phyloP scores from a whole-genome alignment of 225 moss, liverwort and hornwort genomes.

The Polytrichum formosum region DNA sequence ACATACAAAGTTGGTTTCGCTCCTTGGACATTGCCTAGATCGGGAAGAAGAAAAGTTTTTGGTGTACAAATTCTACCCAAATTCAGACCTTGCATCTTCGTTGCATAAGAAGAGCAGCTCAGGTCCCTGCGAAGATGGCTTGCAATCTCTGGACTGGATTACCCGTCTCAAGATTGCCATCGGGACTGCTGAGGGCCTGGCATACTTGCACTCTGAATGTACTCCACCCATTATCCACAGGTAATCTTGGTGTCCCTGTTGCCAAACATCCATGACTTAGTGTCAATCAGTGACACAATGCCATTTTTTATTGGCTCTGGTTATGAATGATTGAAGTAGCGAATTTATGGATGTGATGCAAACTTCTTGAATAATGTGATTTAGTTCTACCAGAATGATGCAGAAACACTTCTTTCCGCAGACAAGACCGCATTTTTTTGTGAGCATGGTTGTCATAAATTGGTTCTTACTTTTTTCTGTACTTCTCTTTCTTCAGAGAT shows the following conservation, averaged over 20 bases:
- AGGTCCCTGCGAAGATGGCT: conserved; percentile 67
- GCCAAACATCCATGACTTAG: neutral
- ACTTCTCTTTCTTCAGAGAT: conserved; percentile 20
- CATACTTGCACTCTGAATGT: conserved; percentile 83
- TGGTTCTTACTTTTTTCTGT: too few relatives aligned
- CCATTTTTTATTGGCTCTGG: neutral
- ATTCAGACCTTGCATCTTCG: conserved; percentile 75
- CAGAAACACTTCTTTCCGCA: too few relatives aligned
- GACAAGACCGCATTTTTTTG: too few relatives aligned
- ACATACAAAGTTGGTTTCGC: conserved; percentile 62
- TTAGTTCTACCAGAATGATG: too few relatives aligned
- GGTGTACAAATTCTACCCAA: conserved; percentile 86
- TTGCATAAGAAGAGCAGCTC: conserved; percentile 77
- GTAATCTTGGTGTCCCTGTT: conserved; percentile 14
- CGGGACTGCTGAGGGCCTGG: conserved; percentile 82
- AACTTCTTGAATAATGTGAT: neutral
- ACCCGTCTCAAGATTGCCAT: conserved; percentile 96
- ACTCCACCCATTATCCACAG: conserved; percentile 90
- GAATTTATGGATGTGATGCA: neutral
- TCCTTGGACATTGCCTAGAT: conserved; percentile 86
- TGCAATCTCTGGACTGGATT: conserved; percentile 96
- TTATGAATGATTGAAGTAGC: neutral
- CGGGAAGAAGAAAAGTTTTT: conserved; percentile 82
- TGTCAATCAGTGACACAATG: neutral
- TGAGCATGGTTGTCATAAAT: too few relatives aligned